Conservation (phyloP, 495 filamentous ascomycete genomes). For the Hypoxylon crocopeplum region DNA sequence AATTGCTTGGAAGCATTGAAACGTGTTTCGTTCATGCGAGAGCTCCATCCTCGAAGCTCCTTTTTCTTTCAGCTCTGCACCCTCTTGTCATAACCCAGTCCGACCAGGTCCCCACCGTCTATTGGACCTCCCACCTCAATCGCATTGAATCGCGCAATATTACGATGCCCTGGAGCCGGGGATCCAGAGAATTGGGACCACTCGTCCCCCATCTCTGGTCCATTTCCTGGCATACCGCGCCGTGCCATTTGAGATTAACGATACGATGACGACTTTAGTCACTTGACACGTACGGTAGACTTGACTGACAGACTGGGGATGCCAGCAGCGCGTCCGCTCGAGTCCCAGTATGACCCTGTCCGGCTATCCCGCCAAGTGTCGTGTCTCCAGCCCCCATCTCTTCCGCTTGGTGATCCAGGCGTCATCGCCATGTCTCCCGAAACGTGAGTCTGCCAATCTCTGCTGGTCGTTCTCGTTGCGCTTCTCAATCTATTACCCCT, state of each 20-base stretch:
- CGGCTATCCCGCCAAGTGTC: conserved; percentile 26
- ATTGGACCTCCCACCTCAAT: conserved; percentile 36
- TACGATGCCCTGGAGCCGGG: conserved; percentile 44
- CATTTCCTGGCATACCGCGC: conserved; percentile 16
- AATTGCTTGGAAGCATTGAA: conserved; percentile 57
- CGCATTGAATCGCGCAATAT: conserved; percentile 58
- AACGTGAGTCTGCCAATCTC: conserved; percentile 34
- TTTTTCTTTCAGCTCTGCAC: conserved; percentile 32
- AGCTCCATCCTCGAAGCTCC: conserved; percentile 38
- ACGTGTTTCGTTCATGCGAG: conserved; percentile 57
- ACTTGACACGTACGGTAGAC: conserved; percentile 23
- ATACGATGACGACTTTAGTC: conserved; percentile 29
- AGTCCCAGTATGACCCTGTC: conserved; percentile 11
- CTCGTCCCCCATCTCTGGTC: conserved; percentile 24
- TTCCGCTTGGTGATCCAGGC: conserved; percentile 34
- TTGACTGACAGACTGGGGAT: not conserved
- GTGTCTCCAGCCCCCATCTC: conserved; percentile 26
- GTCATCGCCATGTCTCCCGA: conserved; percentile 34
- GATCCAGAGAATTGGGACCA: conserved; percentile 39
- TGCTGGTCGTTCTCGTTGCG: conserved; percentile 1
- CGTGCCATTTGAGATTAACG: conserved; percentile 24
- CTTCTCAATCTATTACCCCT: conserved; percentile 14
- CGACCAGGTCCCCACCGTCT: conserved; percentile 34
- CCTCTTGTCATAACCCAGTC: conserved; percentile 37
- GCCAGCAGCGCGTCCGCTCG: not conserved